Evolutionary conservation across 2,329 filamentous ascomycete genomes (phyloP), one percentile per base, ranked within the genome.

Genomic region (Chrysosporium queenslandicum): DNA sequence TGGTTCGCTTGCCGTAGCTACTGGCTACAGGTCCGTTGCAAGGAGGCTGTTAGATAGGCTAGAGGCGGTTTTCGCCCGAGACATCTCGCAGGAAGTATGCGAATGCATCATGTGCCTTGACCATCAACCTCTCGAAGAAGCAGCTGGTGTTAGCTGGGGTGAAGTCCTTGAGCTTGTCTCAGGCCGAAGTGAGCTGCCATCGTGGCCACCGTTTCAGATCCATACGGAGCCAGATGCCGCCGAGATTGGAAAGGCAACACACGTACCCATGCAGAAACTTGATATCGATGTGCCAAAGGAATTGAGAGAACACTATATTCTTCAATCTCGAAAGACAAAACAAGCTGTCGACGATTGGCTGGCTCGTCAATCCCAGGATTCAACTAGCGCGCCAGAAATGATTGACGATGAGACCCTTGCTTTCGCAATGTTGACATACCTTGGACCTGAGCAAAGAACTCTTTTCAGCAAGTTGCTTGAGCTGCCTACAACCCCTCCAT

Each of bases 271-370:
- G 80, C 84, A 72, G 74, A 87, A 94, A 67, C 81, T 97, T 54
- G 91, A 97, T 61, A 87, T 92, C 5, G 91, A 97, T 66, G 87
- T 97, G 9, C 89, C 89, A 0, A 89, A 95, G 58, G 88, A 96
- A 66, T 95, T 91, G 64, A 80, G 88, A 42, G 89, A 92, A 50
- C 89, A 96, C 65, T 97, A 94, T 65, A 80, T 94, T 47, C 83
- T 86, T 36, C 90, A 96, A 66, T 90, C 87, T 5, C 88, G 89
- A 66, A 95, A 95, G 71, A 94, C 91, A 16, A 87, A 90, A 63
- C 81, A 83, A n/a, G 85, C 86, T 0, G 91, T 97, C 1, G 88
- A 96, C 66, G 85, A 80, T 61, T 97, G 91, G 91, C 80, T 97
- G 56, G 83, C 79, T 32, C 85, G 81, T 55, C 91, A 91, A 60